Evolutionary conservation across 768 basidiomycete genomes (phyloP), one percentile per base, ranked within the genome.

Genomic region (Trametes gibbosa): DNA sequence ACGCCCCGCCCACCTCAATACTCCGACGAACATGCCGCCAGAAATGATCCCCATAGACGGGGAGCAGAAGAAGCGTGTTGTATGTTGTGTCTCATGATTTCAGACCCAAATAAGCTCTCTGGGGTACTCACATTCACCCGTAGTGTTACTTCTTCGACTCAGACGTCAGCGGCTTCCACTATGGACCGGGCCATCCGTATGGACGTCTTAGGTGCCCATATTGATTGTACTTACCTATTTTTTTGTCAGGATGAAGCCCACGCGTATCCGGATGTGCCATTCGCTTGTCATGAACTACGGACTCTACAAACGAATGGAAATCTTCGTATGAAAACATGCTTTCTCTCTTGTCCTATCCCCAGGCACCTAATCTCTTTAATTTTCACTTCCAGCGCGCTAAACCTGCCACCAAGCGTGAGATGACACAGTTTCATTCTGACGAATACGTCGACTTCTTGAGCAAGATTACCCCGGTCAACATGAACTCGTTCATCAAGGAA

Each of bases 91-190:
- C 4, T 50, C 35, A 47, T 57, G 56, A 46, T 56, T 52, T 56
- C 49, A n/a, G 19, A 42, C 41, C 13, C 41, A 19, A 42, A n/a
- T 5, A n/a, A 23, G 29, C 10, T 21, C 17, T 12, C 14, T 23
- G 5, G 32, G 52, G 13, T 25, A 14, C 35, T 25, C 17, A 24
- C 37, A 45, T 25, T 56, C 53, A 2, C 51, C 21, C 60, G 23
- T 57, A 97, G 91, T 98, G 96, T 72, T 99, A 99, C 79, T 99
- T 99, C 81, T 99, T 95, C 77, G 96, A 99, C 75, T 96, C 95
- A 32, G 96, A 99, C 72, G 95, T 99, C 73, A 96, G 97, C 23
- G 96, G 97, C 51, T 99, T 98, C 72, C 97, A 98, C 73, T 95
- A 97, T 86, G 95, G 95, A n/a, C 93, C 89, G 57, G 95, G 94